Percentiles rank a stretch among this genome's conserved stretches.
phyloP scores from a whole-genome alignment of 768 basidiomycete genomes.

The Leccinum subgranulosum region DNA sequence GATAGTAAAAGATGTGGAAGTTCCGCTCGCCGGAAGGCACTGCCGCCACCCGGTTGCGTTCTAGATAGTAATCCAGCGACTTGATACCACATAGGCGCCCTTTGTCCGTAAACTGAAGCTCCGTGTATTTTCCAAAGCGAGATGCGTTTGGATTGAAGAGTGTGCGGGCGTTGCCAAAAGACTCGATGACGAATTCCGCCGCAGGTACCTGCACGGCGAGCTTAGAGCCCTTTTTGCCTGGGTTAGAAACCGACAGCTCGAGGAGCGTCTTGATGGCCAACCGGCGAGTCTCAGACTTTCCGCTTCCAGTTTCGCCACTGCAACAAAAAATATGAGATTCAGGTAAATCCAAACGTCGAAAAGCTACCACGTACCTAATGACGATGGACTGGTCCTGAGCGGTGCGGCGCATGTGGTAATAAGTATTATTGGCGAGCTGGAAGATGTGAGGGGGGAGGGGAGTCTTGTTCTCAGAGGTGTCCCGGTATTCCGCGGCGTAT shows the following conservation, averaged over 20 bases:
- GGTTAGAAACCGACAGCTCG: conserved; percentile 83
- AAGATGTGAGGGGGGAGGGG: conserved; percentile 84
- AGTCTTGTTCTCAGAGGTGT: conserved; percentile 61
- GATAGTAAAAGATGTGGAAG: conserved; percentile 98
- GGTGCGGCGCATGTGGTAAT: conserved; percentile 95
- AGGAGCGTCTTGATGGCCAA: conserved; percentile 87
- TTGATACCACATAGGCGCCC: conserved; percentile 88
- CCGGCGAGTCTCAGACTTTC: conserved; percentile 89
- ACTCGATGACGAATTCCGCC: conserved; percentile 92
- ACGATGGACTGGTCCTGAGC: conserved; percentile 89
- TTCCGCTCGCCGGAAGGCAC: conserved; percentile 92
- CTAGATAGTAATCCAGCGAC: conserved; percentile 95
- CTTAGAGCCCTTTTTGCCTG: conserved; percentile 93
- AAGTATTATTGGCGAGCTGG: conserved; percentile 85
- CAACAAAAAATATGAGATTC: conserved; percentile 2
- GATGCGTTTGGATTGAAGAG: conserved; percentile 94
- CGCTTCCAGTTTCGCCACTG: conserved; percentile 90
- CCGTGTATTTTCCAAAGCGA: conserved; percentile 96
- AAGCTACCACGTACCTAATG: conserved; percentile 57
- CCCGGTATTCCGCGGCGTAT: conserved; percentile 52
- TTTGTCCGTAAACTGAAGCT: conserved; percentile 93
- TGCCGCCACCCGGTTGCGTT: conserved; percentile 81
- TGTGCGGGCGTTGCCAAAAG: conserved; percentile 93
- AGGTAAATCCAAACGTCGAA: not conserved
- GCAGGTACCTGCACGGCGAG: conserved; percentile 84